A percentile compares a stretch with the other conserved stretches of the same genome.
Evolutionary conservation across 1,284 basidiomycete genomes (phyloP).

Genomic region (Farysia itapuensis): DNA sequence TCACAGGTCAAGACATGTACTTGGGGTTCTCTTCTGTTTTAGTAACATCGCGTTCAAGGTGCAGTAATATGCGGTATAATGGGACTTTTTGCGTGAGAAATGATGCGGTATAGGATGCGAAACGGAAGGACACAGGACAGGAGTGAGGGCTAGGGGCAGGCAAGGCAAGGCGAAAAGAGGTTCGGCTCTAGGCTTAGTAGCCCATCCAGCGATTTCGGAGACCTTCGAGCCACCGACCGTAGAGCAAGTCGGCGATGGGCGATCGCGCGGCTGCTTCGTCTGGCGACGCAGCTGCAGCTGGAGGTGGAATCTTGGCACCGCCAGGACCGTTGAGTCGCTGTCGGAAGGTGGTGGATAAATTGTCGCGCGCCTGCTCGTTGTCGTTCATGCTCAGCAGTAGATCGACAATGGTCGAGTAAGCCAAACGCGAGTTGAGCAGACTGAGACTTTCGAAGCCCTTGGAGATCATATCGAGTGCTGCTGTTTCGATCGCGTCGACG

Average conservation of each 20-base stretch:
- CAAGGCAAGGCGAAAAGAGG: no score
- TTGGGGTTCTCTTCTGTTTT: no score
- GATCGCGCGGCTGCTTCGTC: slow-evolving; percentile 59
- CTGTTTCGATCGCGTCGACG: slow-evolving; percentile 82
- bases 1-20: no score
- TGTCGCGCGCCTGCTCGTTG: slow-evolving; percentile 28
- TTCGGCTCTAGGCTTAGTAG: slow-evolving; percentile 16
- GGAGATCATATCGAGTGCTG: slow-evolving; percentile 83
- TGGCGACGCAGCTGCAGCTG: slow-evolving; percentile 1
- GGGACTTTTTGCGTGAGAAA: no score
- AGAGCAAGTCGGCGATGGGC: slow-evolving; percentile 88
- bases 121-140: no score
- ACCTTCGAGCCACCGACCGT: slow-evolving; percentile 92
- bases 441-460: slow-evolving; percentile 83
- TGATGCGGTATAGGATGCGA: no score
- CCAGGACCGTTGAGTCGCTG: slow-evolving; percentile 21
- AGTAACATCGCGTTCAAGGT: neutral
- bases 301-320: slow-evolving; percentile 17
- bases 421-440: slow-evolving; percentile 76
- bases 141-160: no score
- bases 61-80: slow-evolving; percentile 2
- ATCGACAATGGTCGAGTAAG: slow-evolving; percentile 82
- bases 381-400: slow-evolving; percentile 83
- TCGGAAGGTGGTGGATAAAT: slow-evolving; percentile 41
- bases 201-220: slow-evolving; percentile 61